These are phyloP conservation scores for Primulina tabacum DNA, from an alignment of 257 asterid species.

Conservation along the genomic window DNA sequence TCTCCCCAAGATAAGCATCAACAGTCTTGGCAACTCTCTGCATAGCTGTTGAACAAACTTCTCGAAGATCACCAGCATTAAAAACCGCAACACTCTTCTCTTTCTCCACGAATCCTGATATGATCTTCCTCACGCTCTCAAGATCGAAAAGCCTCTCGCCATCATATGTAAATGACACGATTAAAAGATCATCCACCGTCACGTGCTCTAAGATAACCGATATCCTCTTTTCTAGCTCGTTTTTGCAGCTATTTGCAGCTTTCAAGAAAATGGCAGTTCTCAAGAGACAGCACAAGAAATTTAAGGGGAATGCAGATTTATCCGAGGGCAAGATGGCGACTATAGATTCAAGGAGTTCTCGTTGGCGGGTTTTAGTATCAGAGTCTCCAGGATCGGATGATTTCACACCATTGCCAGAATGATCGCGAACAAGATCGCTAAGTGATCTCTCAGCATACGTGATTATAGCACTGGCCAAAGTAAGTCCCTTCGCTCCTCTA, in stretches of 20 bases:
- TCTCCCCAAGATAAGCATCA: constrained; percentile 80
- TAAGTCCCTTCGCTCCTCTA: constrained; percentile 74
- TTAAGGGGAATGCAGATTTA: constrained; percentile 71
- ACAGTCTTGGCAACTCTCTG: constrained; percentile 72
- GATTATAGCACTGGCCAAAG: constrained; percentile 75
- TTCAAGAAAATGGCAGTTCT: constrained; percentile 73
- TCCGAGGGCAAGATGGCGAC: constrained; percentile 63
- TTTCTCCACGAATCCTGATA: constrained; percentile 75
- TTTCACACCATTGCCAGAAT: constrained; percentile 52
- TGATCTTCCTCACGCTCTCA: constrained; percentile 79
- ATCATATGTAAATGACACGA: constrained; percentile 68
- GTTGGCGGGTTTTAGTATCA: constrained; percentile 45
- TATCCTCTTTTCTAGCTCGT: constrained; percentile 71
- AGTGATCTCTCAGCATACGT: constrained; percentile 75
- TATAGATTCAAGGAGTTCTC: constrained; percentile 66
- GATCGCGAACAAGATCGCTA: constrained; percentile 76
- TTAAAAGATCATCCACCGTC: constrained; percentile 70
- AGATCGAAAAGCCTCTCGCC: constrained; percentile 82
- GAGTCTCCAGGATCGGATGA: constrained; percentile 36
- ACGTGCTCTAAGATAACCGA: constrained; percentile 64
- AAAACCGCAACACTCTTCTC: constrained; percentile 79
- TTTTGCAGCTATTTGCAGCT: constrained; percentile 54
- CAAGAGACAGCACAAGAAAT: constrained; percentile 81
- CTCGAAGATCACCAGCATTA: constrained; percentile 60
- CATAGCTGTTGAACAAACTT: constrained; percentile 63